phyloP scores from a whole-genome alignment of 129 eudicot species.

The Pittosporum tobira region DNA sequence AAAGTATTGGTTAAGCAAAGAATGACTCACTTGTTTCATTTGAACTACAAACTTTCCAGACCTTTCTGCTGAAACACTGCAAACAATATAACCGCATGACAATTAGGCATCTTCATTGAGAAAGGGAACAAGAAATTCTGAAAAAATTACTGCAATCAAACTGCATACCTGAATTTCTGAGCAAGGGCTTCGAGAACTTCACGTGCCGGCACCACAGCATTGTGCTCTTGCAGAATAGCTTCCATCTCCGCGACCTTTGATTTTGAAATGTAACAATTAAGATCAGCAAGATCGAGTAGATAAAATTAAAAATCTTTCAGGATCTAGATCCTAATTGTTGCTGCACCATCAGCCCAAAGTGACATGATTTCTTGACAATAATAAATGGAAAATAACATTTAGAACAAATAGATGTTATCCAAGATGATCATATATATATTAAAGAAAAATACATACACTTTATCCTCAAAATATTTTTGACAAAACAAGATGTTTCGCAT shows the following conservation, averaged over 20 bases:
- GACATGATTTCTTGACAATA: too few species aligned
- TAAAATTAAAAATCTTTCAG: too few species aligned
- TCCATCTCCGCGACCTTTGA: slow-evolving; percentile 86
- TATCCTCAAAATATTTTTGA: too few species aligned
- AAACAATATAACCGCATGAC: slow-evolving; percentile 15
- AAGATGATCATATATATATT: too few species aligned
- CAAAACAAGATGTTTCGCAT: too few species aligned
- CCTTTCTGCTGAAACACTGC: slow-evolving; percentile 61
- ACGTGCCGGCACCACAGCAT: slow-evolving; percentile 50
- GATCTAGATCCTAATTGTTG: too few species aligned
- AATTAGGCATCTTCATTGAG: neutral
- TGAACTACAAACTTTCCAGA: slow-evolving; percentile 68
- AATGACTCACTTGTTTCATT: slow-evolving; percentile 65
- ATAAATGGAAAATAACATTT: too few species aligned
- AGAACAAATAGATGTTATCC: too few species aligned
- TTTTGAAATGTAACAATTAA: neutral
- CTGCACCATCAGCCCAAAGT: too few species aligned
- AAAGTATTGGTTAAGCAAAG: neutral
- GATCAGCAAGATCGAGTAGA: too few species aligned
- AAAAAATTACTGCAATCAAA: slow-evolving; percentile 1
- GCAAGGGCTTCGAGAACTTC: slow-evolving; percentile 76
- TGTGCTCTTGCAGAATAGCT: slow-evolving; percentile 66
- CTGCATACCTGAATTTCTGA: slow-evolving; percentile 60
- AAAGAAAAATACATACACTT: too few species aligned
- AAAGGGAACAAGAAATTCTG: neutral